Conservation (phyloP, 805 yeast genomes). For the Jamesozyma rosinii region DNA sequence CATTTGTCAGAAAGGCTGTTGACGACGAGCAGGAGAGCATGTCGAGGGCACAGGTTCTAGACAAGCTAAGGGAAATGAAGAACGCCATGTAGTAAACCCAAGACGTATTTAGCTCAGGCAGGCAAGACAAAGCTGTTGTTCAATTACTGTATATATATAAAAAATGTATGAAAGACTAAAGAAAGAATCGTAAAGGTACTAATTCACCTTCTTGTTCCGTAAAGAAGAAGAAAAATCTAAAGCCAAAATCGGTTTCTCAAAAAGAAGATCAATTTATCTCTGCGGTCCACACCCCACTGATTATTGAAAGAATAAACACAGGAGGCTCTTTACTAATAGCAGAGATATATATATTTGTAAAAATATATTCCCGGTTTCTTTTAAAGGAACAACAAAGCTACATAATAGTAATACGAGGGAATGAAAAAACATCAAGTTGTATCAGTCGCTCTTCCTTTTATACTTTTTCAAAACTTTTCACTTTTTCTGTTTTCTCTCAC, state of each 20-base stretch:
- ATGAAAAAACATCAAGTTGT: constrained; percentile 3
- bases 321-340: constrained; percentile 34
- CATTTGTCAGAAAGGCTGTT: constrained; percentile 48
- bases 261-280: constrained; percentile 32
- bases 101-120: neutral
- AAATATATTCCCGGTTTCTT: constrained; percentile 4
- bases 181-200: constrained; percentile 1
- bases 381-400: neutral
- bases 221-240: constrained; percentile 5
- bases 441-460: too few species aligned
- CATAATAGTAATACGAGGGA: constrained; percentile 7
- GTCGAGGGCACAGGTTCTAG: constrained; percentile 52
- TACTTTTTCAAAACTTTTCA: too few species aligned
- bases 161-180: constrained; percentile 8
- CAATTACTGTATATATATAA: neutral
- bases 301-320: constrained; percentile 21
- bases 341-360: constrained; percentile 20
- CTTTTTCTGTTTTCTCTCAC: too few species aligned
- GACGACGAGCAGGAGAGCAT: constrained; percentile 36
- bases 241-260: constrained; percentile 3
- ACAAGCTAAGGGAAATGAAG: constrained; percentile 63
- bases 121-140: neutral
- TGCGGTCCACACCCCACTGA: constrained; percentile 42
- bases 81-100: constrained; percentile 38
- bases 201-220: neutral